phyloP scores from a whole-genome alignment of 208 protist genomes.

The Angomonas deanei region DNA sequence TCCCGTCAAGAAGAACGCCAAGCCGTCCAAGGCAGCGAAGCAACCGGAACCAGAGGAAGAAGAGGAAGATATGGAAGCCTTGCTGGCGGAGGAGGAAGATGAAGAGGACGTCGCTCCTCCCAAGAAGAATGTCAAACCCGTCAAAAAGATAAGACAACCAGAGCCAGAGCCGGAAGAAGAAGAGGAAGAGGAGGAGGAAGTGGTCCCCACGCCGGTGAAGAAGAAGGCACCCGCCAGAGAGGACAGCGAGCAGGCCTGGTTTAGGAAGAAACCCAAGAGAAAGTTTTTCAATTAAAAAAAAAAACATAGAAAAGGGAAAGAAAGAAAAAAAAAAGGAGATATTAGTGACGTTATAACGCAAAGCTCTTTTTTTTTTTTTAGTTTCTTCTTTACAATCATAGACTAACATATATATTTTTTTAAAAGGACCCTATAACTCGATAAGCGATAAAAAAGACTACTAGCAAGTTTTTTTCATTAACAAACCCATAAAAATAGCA shows the following conservation, averaged over 20 bases:
- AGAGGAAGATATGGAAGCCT: neutral
- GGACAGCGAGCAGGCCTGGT: constrained; percentile 16
- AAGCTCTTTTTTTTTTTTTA: neutral
- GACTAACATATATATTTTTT: too few relatives aligned
- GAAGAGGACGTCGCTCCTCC: neutral
- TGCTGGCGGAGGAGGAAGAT: neutral
- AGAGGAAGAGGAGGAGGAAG: constrained; percentile 11
- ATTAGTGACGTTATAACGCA: too few relatives aligned
- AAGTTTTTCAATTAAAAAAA: constrained; percentile 23
- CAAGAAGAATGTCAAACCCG: neutral
- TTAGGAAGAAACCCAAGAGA: constrained; percentile 33
- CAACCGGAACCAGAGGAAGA: constrained; percentile 16
- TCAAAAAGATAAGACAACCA: neutral
- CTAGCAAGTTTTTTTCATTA: neutral
- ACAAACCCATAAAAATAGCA: neutral
- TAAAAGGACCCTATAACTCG: too few relatives aligned
- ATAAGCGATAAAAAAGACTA: neutral
- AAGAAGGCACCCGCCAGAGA: neutral
- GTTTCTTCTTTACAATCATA: neutral
- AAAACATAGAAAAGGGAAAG: constrained; percentile 7
- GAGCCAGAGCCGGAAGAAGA: constrained; percentile 17
- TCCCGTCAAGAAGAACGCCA: too few relatives aligned
- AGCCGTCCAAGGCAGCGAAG: neutral
- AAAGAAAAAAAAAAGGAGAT: neutral
- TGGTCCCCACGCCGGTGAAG: neutral